A percentile compares a stretch with the other conserved stretches of the same genome.
Conservation (phyloP, 345 rosid species). For the Bruguiera gymnorhiza region DNA sequence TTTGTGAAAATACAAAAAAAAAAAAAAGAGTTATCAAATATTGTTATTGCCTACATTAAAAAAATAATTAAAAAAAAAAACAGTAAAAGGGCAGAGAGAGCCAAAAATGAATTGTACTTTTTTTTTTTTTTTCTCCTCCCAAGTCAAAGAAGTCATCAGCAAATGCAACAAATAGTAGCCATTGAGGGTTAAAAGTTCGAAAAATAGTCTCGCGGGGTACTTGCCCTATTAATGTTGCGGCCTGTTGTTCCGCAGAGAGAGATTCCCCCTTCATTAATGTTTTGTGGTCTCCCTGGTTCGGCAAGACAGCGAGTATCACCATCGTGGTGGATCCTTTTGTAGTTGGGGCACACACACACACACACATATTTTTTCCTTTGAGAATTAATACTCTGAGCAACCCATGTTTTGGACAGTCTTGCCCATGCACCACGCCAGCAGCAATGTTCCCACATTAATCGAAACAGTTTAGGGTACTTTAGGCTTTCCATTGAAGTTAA, state of each 20-base stretch:
- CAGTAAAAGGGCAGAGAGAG: too few relatives aligned
- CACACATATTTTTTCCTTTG: not conserved
- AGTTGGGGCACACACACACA: not conserved
- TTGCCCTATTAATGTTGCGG: conserved; percentile 23
- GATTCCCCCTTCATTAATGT: conserved; percentile 40
- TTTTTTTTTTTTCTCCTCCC: too few relatives aligned
- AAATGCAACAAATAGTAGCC: not conserved
- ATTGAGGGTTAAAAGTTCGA: not conserved
- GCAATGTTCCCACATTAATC: not conserved
- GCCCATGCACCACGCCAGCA: not conserved
- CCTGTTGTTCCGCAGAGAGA: conserved; percentile 31
- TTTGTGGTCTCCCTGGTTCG: conserved; percentile 9
- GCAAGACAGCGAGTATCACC: conserved; percentile 14
- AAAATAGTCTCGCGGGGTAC: conserved; percentile 1
- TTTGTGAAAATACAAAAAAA: too few relatives aligned
- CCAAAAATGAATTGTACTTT: too few relatives aligned
- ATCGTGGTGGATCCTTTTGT: conserved; percentile 10
- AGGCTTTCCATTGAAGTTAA: not conserved
- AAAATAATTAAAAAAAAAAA: too few relatives aligned
- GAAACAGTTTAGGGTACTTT: not conserved
- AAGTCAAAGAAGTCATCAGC: not conserved
- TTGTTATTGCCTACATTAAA: too few relatives aligned
- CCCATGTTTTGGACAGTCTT: not conserved
- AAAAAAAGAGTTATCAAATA: too few relatives aligned
- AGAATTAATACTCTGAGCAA: not conserved